Evolutionary conservation across 176 grass and related monocot species (phyloP), one percentile per base, ranked within the genome.

Genomic region (Poa annua): DNA sequence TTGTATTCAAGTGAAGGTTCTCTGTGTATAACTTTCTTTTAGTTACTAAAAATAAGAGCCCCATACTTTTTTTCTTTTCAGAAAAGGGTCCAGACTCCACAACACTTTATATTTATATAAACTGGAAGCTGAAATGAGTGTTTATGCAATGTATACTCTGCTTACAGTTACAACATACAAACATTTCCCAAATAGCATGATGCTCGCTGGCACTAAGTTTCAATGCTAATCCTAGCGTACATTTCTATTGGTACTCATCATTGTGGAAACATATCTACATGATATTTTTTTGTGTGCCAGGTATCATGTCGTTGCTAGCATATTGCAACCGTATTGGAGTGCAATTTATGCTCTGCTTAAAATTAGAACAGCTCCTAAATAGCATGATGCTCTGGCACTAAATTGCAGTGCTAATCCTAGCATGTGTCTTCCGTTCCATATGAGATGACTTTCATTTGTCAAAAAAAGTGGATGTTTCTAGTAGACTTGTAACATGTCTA

Each of bases 61-160:
- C 13, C 13, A 3, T 29, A 25, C 8, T 14, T 24, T 9, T 9
- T 14, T 48, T 47, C n/a, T 24, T 14, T 71, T 71, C 2, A 4
- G 22, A 67, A 64, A 71, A 36, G 15, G 2, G 25, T 63, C 77
- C 29, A 78, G 32, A 86, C 25, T 63, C 77, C 29, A 78, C 21
- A 86, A 10, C 33, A 63, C 47, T 17, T 19, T 33, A 29, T 78
- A 50, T 84, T 2, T 19, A 7, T 61, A 8, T 41, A 70, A 52
- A 54, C 3, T 45, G 10, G 34, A 76, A 52, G 11, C 24, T 7
- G 2, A 71, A 67, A 74, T 57, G 39, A 34, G 54, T 56, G 22
- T 38, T 11, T 61, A 19, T 47, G 34, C 45, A 67, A 13, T 68
- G 36, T 71, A 14, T 66, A 54, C 6, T 73, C 34, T 42, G 14